Percentiles rank a stretch among this genome's conserved stretches.
Conservation (phyloP, 805 yeast species). For the Cephaloascus albidus region DNA sequence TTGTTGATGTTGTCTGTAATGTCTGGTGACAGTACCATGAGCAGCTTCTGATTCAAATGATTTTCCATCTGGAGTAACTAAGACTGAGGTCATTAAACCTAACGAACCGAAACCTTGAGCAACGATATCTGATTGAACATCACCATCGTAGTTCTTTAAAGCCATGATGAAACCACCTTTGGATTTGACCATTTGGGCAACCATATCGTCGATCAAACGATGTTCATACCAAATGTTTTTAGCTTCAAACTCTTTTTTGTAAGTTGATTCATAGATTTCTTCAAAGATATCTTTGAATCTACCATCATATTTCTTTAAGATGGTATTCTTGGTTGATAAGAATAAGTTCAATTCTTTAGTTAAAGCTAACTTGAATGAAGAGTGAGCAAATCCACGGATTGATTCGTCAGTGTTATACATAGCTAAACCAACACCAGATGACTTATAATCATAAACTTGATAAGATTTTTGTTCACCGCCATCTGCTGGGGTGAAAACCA, state of each 20-base stretch:
- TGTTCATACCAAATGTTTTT: slow-evolving; percentile 68
- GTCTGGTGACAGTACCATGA: slow-evolving; percentile 84
- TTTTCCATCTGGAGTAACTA: slow-evolving; percentile 79
- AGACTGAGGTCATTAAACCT: slow-evolving; percentile 77
- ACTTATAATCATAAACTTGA: slow-evolving; percentile 54
- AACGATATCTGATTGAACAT: slow-evolving; percentile 76
- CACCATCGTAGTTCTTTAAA: slow-evolving; percentile 80
- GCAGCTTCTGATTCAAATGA: slow-evolving; percentile 85
- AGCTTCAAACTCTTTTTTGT: slow-evolving; percentile 47
- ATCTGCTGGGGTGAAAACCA: slow-evolving; percentile 55
- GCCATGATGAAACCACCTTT: slow-evolving; percentile 79
- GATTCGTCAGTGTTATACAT: slow-evolving; percentile 82
- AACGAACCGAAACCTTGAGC: slow-evolving; percentile 84
- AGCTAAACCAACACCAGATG: slow-evolving; percentile 67
- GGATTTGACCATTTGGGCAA: slow-evolving; percentile 80
- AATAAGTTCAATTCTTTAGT: slow-evolving; percentile 54
- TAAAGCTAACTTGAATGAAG: slow-evolving; percentile 70
- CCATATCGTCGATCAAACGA: slow-evolving; percentile 81
- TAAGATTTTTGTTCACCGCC: slow-evolving; percentile 39
- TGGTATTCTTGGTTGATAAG: slow-evolving; percentile 72
- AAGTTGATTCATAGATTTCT: slow-evolving; percentile 49
- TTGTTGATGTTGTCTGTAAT: slow-evolving; percentile 71
- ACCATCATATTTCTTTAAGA: slow-evolving; percentile 75
- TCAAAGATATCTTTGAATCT: slow-evolving; percentile 75
- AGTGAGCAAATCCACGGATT: slow-evolving; percentile 68